A percentile compares a stretch with the other conserved stretches of the same genome.
phyloP scores from a whole-genome alignment of 441 rosid species.

The Sinapis alba region DNA sequence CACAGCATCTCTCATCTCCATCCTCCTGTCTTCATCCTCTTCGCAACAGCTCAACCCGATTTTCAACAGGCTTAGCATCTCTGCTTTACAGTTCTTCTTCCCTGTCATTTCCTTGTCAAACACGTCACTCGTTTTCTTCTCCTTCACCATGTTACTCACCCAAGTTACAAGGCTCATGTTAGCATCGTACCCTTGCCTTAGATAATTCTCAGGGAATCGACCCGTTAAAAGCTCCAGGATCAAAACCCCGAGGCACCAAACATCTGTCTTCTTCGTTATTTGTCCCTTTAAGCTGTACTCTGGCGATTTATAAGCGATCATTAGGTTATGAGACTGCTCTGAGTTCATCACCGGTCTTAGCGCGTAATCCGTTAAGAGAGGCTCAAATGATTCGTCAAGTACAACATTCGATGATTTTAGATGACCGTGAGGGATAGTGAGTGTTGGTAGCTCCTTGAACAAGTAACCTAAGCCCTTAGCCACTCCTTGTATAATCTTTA shows the following conservation, averaged over 20 bases:
- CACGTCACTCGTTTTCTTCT: slow-evolving; percentile 57
- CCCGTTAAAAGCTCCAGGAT: slow-evolving; percentile 81
- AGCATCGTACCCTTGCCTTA: slow-evolving; percentile 51
- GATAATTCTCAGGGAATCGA: slow-evolving; percentile 72
- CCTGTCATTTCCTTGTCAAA: slow-evolving; percentile 79
- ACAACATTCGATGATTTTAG: slow-evolving; percentile 94
- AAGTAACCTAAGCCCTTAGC: slow-evolving; percentile 74
- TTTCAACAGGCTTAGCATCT: slow-evolving; percentile 74
- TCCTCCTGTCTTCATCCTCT: slow-evolving; percentile 61
- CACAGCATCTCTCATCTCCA: slow-evolving; percentile 58
- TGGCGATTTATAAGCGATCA: slow-evolving; percentile 85
- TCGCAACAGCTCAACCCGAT: slow-evolving; percentile 88
- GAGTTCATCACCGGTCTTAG: slow-evolving; percentile 73
- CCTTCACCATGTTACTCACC: slow-evolving; percentile 70
- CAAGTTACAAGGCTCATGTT: slow-evolving; percentile 60
- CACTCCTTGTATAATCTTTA: slow-evolving; percentile 76
- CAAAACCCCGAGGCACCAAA: slow-evolving; percentile 85
- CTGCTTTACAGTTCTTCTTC: slow-evolving; percentile 55
- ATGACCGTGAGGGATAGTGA: slow-evolving; percentile 82
- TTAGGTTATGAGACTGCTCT: slow-evolving; percentile 60
- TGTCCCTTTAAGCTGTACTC: slow-evolving; percentile 57
- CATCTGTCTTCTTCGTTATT: slow-evolving; percentile 66
- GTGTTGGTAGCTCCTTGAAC: slow-evolving; percentile 64
- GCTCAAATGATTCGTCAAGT: slow-evolving; percentile 57
- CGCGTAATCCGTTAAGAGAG: slow-evolving; percentile 73